These are phyloP conservation scores for Botrytis aclada DNA, from an alignment of 2,329 filamentous ascomycete species.

Conservation along the genomic window DNA sequence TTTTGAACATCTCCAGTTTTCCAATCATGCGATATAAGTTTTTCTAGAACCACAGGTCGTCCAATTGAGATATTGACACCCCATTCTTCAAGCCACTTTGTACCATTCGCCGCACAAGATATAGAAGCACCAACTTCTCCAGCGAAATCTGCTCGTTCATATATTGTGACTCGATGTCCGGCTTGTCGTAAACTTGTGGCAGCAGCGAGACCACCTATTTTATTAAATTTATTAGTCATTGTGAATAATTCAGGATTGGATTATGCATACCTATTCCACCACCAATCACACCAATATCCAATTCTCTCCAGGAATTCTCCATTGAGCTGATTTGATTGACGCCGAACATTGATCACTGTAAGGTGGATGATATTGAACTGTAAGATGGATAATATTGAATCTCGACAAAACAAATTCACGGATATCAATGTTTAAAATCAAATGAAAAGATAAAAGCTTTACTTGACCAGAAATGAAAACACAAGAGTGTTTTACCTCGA, in stretches of 20 bases:
- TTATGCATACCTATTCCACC: conserved; percentile 18
- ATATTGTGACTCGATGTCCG: conserved; percentile 58
- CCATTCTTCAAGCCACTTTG: conserved; percentile 68
- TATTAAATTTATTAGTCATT: neutral
- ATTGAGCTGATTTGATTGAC: neutral
- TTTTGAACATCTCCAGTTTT: conserved; percentile 63
- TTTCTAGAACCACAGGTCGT: conserved; percentile 61
- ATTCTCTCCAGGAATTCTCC: conserved; percentile 3
- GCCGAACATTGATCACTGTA: neutral
- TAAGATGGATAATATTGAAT: neutral
- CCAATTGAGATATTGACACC: conserved; percentile 60
- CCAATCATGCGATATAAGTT: conserved; percentile 69
- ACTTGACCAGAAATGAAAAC: neutral
- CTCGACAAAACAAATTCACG: neutral
- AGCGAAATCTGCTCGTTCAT: conserved; percentile 63
- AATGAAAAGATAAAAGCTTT: neutral
- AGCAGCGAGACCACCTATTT: conserved; percentile 47
- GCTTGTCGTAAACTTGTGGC: conserved; percentile 51
- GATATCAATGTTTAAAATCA: neutral
- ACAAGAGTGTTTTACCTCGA: neutral
- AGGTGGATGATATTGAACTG: neutral
- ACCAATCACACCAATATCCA: conserved; percentile 19
- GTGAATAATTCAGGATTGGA: neutral
- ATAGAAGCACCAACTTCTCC: conserved; percentile 67
- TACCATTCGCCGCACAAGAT: conserved; percentile 67